These are phyloP conservation scores for Gloeostereum incarnatum DNA, from an alignment of 768 basidiomycete genomes.

Conservation along the genomic window DNA sequence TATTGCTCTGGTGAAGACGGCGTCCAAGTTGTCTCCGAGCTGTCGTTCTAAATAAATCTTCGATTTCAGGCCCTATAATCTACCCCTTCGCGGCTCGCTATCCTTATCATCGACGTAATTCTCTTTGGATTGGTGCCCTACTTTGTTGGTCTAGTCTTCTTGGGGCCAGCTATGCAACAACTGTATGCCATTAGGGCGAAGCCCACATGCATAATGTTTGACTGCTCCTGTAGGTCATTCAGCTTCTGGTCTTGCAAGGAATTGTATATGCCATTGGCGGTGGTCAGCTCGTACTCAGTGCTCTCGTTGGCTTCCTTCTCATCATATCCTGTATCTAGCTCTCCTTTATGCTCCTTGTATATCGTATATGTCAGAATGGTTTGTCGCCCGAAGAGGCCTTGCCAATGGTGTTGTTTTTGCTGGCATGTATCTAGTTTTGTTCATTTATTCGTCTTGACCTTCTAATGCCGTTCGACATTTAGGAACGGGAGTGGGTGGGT, in stretches of 20 bases:
- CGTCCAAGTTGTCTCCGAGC: not conserved
- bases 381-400: constrained; percentile 18
- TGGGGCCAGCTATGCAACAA: constrained; percentile 16
- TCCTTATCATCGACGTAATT: constrained; percentile 13
- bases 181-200: constrained; percentile 6
- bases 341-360: constrained; percentile 18
- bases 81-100: constrained; percentile 14
- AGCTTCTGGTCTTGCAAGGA: constrained; percentile 17
- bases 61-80: constrained; percentile 12
- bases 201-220: constrained; percentile 1
- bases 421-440: constrained; percentile 5
- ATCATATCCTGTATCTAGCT: constrained; percentile 1
- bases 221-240: constrained; percentile 10
- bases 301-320: not conserved
- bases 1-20: constrained; percentile 21
- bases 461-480: not conserved
- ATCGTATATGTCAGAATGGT: constrained; percentile 21
- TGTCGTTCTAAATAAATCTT: not conserved
- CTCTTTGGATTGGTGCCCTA: constrained; percentile 14
- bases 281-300: not conserved
- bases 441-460: not conserved
- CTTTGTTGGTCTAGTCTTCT: constrained; percentile 16
- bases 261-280: constrained; percentile 21
- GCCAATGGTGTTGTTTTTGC: constrained; percentile 22
- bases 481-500: constrained; percentile 18